phyloP scores from a whole-genome alignment of 1,284 basidiomycete genomes.

The Irpex sp. region DNA sequence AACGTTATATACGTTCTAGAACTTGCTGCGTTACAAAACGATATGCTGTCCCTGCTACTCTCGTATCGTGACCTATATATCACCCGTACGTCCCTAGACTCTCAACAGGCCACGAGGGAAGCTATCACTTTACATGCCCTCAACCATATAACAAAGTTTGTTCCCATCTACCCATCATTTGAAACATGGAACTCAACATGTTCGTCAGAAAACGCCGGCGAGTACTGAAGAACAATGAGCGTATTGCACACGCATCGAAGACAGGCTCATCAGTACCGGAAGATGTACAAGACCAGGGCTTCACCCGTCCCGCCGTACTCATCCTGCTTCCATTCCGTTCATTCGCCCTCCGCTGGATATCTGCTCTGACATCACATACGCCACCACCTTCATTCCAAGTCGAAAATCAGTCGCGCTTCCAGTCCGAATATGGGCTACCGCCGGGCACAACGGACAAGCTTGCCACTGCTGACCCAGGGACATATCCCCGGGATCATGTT shows the following conservation, averaged over 20 bases:
- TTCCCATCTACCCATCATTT: background rate
- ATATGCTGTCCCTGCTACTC: constrained; percentile 61
- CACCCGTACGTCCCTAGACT: constrained; percentile 55
- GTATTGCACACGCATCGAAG: constrained; percentile 67
- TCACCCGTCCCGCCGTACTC: constrained; percentile 93
- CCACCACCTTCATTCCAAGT: constrained; percentile 68
- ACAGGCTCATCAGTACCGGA: constrained; percentile 51
- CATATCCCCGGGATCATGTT: constrained; percentile 87
- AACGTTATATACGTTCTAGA: constrained; percentile 34
- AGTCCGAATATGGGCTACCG: constrained; percentile 82
- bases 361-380: constrained; percentile 65
- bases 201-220: constrained; percentile 78
- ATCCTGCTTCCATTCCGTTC: constrained; percentile 92
- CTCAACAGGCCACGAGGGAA: constrained; percentile 55
- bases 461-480: constrained; percentile 63
- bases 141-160: constrained; percentile 85
- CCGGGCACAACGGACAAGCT: constrained; percentile 82
- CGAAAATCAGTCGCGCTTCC: constrained; percentile 85
- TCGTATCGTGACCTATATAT: constrained; percentile 75
- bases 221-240: constrained; percentile 94
- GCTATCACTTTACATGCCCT: constrained; percentile 73
- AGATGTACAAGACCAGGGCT: constrained; percentile 93
- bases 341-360: constrained; percentile 78
- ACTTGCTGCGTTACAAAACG: constrained; percentile 53
- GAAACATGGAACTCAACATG: background rate